Evolutionary conservation across 2,329 filamentous ascomycete genomes (phyloP).

Genomic region (Beauveria medogensis): DNA sequence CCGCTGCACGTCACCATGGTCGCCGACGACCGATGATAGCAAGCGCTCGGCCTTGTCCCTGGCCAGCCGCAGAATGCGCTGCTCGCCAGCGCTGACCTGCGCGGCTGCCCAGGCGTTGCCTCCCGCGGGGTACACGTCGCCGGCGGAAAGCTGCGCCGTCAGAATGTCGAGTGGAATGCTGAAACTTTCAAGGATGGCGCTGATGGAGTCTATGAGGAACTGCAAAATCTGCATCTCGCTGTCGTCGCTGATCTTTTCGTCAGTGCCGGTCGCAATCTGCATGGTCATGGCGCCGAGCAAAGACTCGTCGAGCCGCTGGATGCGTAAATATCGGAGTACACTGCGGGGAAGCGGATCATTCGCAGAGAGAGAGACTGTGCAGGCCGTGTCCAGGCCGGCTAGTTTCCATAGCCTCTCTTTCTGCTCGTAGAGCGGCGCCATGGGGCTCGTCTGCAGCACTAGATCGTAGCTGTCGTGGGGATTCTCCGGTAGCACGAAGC

Average conservation of each 20-base stretch:
- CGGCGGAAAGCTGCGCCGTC: constrained; percentile 21
- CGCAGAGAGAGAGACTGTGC: constrained; percentile 25
- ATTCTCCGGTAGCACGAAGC: constrained; percentile 27
- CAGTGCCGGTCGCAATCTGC: constrained; percentile 17
- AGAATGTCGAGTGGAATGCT: constrained; percentile 23
- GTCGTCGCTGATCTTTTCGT: constrained; percentile 21
- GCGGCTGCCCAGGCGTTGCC: constrained; percentile 29
- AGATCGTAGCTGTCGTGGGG: constrained; percentile 29
- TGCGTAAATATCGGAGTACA: constrained; percentile 28
- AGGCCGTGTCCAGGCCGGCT: constrained; percentile 23
- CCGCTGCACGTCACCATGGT: neutral
- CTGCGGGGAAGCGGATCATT: constrained; percentile 24
- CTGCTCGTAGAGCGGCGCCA: constrained; percentile 25
- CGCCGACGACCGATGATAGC: neutral
- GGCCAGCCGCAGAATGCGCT: constrained; percentile 25
- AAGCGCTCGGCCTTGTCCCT: constrained; percentile 21
- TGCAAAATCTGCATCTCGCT: constrained; percentile 25
- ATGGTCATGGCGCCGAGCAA: constrained; percentile 20
- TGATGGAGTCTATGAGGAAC: constrained; percentile 25
- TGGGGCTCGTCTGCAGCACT: constrained; percentile 25
- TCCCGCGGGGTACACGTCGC: constrained; percentile 22
- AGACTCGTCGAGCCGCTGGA: constrained; percentile 24
- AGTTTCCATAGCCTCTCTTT: constrained; percentile 27
- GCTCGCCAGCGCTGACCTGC: constrained; percentile 19
- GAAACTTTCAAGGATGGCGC: constrained; percentile 22